Percentiles rank a stretch among this genome's conserved stretches.
Evolutionary conservation across 163 green algal genomes (phyloP).

Genomic region (Scenedesmus sp.): DNA sequence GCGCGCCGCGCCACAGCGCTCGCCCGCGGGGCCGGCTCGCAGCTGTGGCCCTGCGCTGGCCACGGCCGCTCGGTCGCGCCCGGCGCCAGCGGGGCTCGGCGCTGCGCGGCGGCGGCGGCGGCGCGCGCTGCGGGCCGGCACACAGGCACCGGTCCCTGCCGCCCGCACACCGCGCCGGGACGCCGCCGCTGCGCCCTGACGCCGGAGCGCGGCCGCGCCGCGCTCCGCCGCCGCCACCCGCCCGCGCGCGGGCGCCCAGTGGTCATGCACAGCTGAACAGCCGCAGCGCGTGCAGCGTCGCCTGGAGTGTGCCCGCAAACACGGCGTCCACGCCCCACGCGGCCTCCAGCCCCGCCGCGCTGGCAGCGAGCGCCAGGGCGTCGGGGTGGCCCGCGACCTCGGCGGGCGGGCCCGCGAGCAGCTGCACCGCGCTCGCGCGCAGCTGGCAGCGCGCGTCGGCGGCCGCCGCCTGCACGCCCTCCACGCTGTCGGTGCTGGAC

Average conservation of each 20-base stretch:
- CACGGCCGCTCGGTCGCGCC: too few relatives aligned
- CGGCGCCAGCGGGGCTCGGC: too few relatives aligned
- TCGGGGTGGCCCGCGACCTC: constrained; percentile 23
- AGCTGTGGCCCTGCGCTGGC: too few relatives aligned
- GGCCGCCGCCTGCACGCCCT: constrained; percentile 53
- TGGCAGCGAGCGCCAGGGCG: constrained; percentile 32
- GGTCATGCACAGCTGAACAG: constrained; percentile 63
- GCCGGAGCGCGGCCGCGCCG: too few relatives aligned
- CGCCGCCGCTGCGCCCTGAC: too few relatives aligned
- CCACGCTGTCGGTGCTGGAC: constrained; percentile 55
- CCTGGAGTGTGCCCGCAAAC: constrained; percentile 51
- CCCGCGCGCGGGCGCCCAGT: background rate
- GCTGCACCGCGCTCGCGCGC: constrained; percentile 52
- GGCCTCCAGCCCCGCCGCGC: constrained; percentile 48
- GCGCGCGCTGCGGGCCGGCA: too few relatives aligned
- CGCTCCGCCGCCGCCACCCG: background rate
- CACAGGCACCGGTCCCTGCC: too few relatives aligned
- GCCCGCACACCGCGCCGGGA: too few relatives aligned
- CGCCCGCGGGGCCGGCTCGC: too few relatives aligned
- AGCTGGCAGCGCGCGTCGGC: background rate
- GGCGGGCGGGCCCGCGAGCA: constrained; percentile 47
- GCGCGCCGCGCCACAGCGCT: too few relatives aligned
- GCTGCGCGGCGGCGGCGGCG: too few relatives aligned
- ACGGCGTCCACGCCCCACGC: constrained; percentile 42
- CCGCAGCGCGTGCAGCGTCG: constrained; percentile 57